Base-by-base conservation (phyloP, 345 rosid genomes). In the Sonneratia alba region DNA sequence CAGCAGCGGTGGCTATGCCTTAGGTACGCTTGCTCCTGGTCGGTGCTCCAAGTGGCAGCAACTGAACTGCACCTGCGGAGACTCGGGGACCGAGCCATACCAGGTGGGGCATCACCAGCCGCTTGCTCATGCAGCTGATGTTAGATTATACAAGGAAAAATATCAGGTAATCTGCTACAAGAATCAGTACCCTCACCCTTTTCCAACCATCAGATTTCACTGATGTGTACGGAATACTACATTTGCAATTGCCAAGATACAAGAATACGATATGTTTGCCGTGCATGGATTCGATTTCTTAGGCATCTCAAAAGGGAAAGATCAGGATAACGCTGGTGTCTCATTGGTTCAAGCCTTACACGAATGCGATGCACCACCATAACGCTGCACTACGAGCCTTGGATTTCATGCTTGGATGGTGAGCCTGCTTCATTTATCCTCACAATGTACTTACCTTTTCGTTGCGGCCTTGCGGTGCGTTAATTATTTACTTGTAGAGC, bases 51-150 rank as follows among this genome's bases (percentile, higher is more conserved):
- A 48, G 4, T 85, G 82, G 83, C 75, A 68, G 36, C 36, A 70
- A 0, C 22, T 72, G 5, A 75, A 78, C 59, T 85, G 85, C 67
- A 65, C 76, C 2, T 82, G 77, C 0, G 86, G 88, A 0, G 57
- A 85, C 75, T 83, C 86, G 0, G 79, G 74, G 14, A 85, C 80
- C 0, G 89, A 85, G 47, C 89, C 89, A 0, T 83, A 83, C 72
- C n/a, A 70, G 11, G 85, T 70, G 0, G 70, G 74, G 2, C 87
- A 85, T 40, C 34, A 83, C 65, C 73, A 9, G 66, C 85, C 83
- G 63, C 84, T 85, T 37, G 77, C 84, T 24, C 85, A 85, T 62
- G 89, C 82, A 3, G 76, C 83, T 27, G 83, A 83, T 0, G 85
- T 83, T 1, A 66, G 78, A 40, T 40, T 78, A 43, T 84, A 82